Conservation (phyloP, 2,329 filamentous ascomycete species). For the Blumeriella jaapii region DNA sequence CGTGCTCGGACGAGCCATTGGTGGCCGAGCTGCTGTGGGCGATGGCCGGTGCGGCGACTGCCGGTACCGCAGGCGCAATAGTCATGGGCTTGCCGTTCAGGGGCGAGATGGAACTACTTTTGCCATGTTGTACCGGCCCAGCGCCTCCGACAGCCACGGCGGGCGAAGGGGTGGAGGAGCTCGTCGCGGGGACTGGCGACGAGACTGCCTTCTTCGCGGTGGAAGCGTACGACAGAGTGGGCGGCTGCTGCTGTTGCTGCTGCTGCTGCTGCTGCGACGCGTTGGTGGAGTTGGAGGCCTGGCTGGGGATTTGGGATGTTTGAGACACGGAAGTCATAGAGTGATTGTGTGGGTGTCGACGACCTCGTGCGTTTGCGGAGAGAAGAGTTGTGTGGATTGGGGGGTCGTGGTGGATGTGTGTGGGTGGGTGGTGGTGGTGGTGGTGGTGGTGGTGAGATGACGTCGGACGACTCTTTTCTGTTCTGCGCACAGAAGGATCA, state of each 20-base stretch:
- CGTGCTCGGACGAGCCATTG: slow-evolving; percentile 67
- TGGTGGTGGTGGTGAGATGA: too few species aligned
- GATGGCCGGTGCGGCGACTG: slow-evolving; percentile 45
- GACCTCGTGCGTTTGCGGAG: slow-evolving; percentile 15
- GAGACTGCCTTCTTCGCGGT: slow-evolving; percentile 53
- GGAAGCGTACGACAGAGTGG: slow-evolving; percentile 54
- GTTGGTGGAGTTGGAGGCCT: slow-evolving; percentile 45
- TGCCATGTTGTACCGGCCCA: slow-evolving; percentile 44
- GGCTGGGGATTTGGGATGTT: slow-evolving; percentile 24
- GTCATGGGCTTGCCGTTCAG: slow-evolving; percentile 77
- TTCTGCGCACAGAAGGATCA: too few species aligned
- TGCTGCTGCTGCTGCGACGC: too few species aligned
- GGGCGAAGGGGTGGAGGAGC: slow-evolving; percentile 42
- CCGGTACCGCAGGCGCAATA: slow-evolving; percentile 57
- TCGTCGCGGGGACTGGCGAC: slow-evolving; percentile 49
- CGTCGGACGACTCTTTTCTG: too few species aligned
- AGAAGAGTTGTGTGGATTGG: slow-evolving; percentile 5
- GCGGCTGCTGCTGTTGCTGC: too few species aligned
- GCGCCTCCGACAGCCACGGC: slow-evolving; percentile 44
- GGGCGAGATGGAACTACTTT: slow-evolving; percentile 58
- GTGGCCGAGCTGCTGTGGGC: slow-evolving; percentile 50
- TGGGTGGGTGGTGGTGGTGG: too few species aligned
- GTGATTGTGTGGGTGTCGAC: slow-evolving; percentile 18
- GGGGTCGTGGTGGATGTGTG: too few species aligned
- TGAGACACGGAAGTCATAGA: slow-evolving; percentile 29